Evolutionary conservation across 1,284 basidiomycete species (phyloP), one percentile per base, ranked within the genome.

Genomic region (Volvariella surrecta): DNA sequence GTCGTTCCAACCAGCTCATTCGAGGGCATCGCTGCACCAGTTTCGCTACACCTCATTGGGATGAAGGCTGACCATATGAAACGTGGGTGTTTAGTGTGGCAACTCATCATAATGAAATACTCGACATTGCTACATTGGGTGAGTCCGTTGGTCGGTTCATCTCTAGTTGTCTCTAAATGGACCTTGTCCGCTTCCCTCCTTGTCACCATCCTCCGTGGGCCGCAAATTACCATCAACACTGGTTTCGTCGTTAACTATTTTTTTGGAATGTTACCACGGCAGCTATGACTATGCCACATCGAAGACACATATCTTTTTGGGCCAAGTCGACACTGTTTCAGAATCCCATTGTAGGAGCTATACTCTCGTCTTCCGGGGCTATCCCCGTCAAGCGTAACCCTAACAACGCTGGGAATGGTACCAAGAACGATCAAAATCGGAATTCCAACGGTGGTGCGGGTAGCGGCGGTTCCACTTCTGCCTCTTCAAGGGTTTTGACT

Each of bases 231-330:
- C 20, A 45, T 15, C 15, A n/a, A 1, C 2, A 4, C 39, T 37
- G 13, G 41, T 13, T 3, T 17, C n/a, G n/a, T n/a, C n/a, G n/a
- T n/a, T n/a, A n/a, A n/a, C 7, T 2, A 18, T 13, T 24, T 40
- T 8, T 24, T 19, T 24, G 43, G 32, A 40, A 21, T 17, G 41
- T 44, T 28, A 39, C 35, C 9, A 47, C 28, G 31, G 4, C 38
- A 74, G 81, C 58, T 51, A 66, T 64, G 20, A 78, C 71, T 21
- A 72, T 83, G 40, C 77, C 78, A 2, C 63, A 81, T 50, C 62
- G 71, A 19, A 69, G 78, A n/a, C 71, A 70, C 40, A 60, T 90
- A 16, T 80, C 80, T 48, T 90, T 85, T 63, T 91, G 84, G 82
- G 82, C 82, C 4, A 80, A 83, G 51, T 69, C 66, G 19, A 59